Evolutionary conservation across 1,139 yeast species (phyloP), one percentile per base, ranked within the genome.

Genomic region (Debaryomyces udenii): DNA sequence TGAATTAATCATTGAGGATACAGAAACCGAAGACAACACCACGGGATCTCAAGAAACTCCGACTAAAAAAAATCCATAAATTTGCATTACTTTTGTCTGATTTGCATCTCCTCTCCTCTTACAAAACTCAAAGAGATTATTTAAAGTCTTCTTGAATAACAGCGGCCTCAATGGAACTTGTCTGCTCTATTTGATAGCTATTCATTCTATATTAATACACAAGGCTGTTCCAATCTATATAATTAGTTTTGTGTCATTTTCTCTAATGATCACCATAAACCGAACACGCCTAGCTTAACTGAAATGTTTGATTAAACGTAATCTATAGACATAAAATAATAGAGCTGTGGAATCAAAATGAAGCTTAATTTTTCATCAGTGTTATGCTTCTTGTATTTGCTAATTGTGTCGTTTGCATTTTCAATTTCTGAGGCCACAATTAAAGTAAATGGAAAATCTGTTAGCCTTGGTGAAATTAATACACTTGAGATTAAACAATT

Each of bases 401-500:
- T 37, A 10, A 11, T 16, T 11, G 29, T 36, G 13, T 18, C 45
- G 5, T 38, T 56, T 31, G 70, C 71, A 16, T 65, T 57, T 43
- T 45, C 61, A 7, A 50, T 64, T 30, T 43, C 59, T 6, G 57
- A 55, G 37, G 75, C 74, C 3, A 45, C 57, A 6, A 54, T 69
- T 29, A 55, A 53, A 28, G 58, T 66, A 32, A 62, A 61, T 33
- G 57, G 53, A 20, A 46, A 58, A 15, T 39, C 49, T 10, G 54
- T 66, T 30, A 53, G 57, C 27, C 57, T 62, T 44, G 76, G 75
- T 3, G 75, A 69, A 48, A 45, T 68, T 35, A 58, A 60, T 42
- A 68, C 75, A 11, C 66, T 57, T 41, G 70, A 65, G 47, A 55
- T 68, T 41, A 65, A 61, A 44, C 64, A 51, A 42, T 54, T 71